Conservation (phyloP, 305 asterid species). For the Solanum hybrid region DNA sequence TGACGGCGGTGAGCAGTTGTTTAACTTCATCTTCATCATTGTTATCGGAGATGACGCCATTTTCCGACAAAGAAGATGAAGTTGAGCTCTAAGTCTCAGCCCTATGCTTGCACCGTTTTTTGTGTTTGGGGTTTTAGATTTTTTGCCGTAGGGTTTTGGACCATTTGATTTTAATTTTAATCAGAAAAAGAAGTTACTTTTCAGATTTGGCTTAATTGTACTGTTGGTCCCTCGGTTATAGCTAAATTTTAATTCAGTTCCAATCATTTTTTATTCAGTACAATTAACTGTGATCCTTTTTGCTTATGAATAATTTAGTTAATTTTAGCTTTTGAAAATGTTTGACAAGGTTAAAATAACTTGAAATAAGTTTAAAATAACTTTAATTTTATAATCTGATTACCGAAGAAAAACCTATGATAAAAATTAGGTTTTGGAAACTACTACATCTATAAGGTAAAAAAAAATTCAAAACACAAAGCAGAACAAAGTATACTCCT, state of each 20-base stretch:
- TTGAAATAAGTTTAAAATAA: too few relatives aligned
- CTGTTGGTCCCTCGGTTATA: background rate
- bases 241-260: background rate
- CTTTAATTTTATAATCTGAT: background rate
- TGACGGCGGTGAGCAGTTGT: conserved; percentile 15
- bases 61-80: conserved; percentile 21
- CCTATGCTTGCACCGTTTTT: conserved; percentile 39
- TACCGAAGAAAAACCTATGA: background rate
- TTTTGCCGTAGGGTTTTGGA: background rate
- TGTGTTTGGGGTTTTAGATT: background rate
- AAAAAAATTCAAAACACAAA: background rate
- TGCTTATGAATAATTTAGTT: background rate
- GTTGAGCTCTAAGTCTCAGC: conserved; percentile 32
- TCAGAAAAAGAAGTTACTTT: background rate
- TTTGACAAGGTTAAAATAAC: background rate
- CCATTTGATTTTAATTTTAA: background rate
- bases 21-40: background rate
- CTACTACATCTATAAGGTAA: background rate
- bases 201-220: background rate
- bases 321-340: background rate
- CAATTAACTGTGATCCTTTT: background rate
- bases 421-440: background rate
- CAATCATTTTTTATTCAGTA: background rate
- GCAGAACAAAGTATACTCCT: background rate
- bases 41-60: conserved; percentile 40